Conservation (phyloP, 2,329 filamentous ascomycete species). For the Zasmidium citrigriseum region DNA sequence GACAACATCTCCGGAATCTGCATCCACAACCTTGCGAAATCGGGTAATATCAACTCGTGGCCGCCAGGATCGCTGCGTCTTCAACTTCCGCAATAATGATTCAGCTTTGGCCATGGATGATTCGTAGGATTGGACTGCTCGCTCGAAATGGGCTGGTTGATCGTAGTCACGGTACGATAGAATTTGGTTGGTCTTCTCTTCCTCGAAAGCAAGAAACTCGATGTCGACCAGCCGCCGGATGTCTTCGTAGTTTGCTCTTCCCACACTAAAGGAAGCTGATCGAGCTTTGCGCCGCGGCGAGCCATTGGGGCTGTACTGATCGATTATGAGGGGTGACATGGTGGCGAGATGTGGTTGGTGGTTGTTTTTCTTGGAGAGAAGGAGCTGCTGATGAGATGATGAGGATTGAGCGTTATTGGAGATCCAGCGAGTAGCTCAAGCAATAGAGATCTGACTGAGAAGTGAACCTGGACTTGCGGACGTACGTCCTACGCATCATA, state of each 20-base stretch:
- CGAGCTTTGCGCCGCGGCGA: conserved; percentile 20
- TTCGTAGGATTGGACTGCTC: conserved; percentile 26
- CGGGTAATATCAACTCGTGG: conserved; percentile 12
- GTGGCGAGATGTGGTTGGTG: conserved; percentile 3
- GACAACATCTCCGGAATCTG: conserved; percentile 28
- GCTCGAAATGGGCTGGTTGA: conserved; percentile 30
- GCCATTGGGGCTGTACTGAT: conserved; percentile 12
- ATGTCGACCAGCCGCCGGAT: conserved; percentile 39
- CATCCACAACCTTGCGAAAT: conserved; percentile 34
- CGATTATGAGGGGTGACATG: conserved; percentile 24
- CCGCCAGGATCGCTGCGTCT: conserved; percentile 13
- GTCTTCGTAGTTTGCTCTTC: conserved; percentile 27
- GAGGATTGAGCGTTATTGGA: conserved; percentile 12
- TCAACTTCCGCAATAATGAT: conserved; percentile 8
- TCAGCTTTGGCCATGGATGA: conserved; percentile 16
- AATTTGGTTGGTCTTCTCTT: conserved; percentile 35
- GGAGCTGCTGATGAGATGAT: background rate
- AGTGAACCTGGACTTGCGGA: conserved; percentile 12
- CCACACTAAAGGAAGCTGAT: conserved; percentile 23
- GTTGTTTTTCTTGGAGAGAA: background rate
- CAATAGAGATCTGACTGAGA: conserved; percentile 11
- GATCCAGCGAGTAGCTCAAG: conserved; percentile 7
- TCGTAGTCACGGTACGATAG: conserved; percentile 34
- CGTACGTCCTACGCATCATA: conserved; percentile 18
- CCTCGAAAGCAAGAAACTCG: conserved; percentile 42